Base-by-base conservation (phyloP, 345 rosid species). In the Euphorbia lathyris region DNA sequence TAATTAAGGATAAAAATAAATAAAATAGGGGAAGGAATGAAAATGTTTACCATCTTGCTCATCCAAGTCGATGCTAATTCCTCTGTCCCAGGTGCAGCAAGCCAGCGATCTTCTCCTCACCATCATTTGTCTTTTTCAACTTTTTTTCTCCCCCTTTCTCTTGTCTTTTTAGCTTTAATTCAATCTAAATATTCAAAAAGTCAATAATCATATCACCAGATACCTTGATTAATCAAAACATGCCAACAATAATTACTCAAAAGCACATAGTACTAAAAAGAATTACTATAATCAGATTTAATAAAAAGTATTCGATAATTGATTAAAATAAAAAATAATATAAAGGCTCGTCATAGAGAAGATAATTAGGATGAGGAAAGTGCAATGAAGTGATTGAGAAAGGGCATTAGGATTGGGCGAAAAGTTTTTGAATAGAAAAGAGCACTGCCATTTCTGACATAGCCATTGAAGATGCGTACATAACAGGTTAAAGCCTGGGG, bases 1-100 rank as follows among this genome's bases (percentile, higher is more conserved):
- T n/a, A n/a, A n/a, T n/a, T 20, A 51, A 51, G 25, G n/a, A 55
- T 20, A 3, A 55, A 22, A 30, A 27, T 17, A 42, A 63, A 66
- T 3, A 6, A 47, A 62, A 19, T 22, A 48, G 26, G 29, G 14
- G 5, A 66, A 29, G 3, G 11, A 19, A 9, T n/a, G n/a, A n/a
- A n/a, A 29, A 25, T 1, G 22, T 91, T 88, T 86, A 91, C 98
- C 72, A 22, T 88, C 83, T 77, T 85, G 96, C 66, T 94, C 92
- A 66, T 94, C 96, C 26, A 91, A 87, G 81, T 94, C 97, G 55
- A 94, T 59, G 83, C 97, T 94, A 13, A 82, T 73, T 78, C 85
- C 88, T 59, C 86, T 87, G 47, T 91, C 93, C 45, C 86, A 76
- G 20, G 83, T 78, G 82, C 99, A 95, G 69, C 97, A 95, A 73